phyloP scores from a whole-genome alignment of 2,329 filamentous ascomycete species.

The Zymoseptoria crescenta region DNA sequence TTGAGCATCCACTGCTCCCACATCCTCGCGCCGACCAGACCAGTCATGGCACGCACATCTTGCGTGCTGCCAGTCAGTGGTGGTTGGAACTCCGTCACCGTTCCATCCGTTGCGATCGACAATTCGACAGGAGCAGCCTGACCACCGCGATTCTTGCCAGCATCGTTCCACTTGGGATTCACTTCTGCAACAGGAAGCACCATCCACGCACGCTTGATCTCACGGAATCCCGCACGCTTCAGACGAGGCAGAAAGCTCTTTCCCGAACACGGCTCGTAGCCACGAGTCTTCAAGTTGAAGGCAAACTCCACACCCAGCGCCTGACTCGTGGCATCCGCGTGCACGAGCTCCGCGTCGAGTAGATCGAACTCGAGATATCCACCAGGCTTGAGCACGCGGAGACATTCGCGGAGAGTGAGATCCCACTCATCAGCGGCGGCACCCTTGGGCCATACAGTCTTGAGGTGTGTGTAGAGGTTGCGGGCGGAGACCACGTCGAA shows the following conservation, averaged over 20 bases:
- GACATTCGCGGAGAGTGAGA: constrained; percentile 73
- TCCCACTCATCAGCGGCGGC: constrained; percentile 70
- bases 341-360: constrained; percentile 83
- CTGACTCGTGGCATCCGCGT: constrained; percentile 68
- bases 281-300: constrained; percentile 78
- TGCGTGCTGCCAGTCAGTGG: constrained; percentile 29
- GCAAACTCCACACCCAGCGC: constrained; percentile 87
- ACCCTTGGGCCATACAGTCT: constrained; percentile 50
- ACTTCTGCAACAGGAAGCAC: constrained; percentile 66
- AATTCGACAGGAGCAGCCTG: constrained; percentile 23
- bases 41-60: constrained; percentile 51
- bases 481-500: constrained; percentile 91
- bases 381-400: constrained; percentile 84
- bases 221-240: constrained; percentile 65
- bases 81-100: constrained; percentile 23
- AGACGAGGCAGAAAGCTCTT: constrained; percentile 73
- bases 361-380: constrained; percentile 88
- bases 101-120: constrained; percentile 29
- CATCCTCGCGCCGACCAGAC: constrained; percentile 75
- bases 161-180: constrained; percentile 32
- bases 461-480: constrained; percentile 76
- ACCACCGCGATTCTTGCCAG: constrained; percentile 16
- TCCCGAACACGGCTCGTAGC: constrained; percentile 80
- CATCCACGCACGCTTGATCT: constrained; percentile 78
- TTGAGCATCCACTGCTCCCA: constrained; percentile 97